Evolutionary conservation across 805 yeast genomes (phyloP), one percentile per base, ranked within the genome.

Genomic region (Isabelozyma gotoi): DNA sequence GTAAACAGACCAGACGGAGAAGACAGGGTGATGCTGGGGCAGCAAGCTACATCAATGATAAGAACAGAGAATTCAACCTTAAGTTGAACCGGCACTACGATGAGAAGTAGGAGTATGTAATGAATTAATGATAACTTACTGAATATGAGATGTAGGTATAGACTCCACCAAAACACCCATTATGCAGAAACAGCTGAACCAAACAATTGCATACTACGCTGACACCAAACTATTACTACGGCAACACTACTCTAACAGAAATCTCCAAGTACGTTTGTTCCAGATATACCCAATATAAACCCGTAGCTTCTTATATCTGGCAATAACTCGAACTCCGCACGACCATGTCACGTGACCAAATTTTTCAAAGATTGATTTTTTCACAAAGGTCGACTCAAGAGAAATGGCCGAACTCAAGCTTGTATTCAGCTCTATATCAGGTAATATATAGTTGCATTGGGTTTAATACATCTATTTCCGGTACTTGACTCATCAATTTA

Each of bases 61-160:
- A 82, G 61, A 87, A 87, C 68, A 77, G 75, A 56, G 83, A 84
- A 51, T 87, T 86, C 63, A 87, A 86, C 63, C 78, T 76, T 57
- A 86, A 87, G 55, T 65, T 87, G 49, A 62, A 77, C 36, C 67
- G 90, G 24, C 80, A 80, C 48, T 82, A 80, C 51, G 76, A 73
- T 10, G 29, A 24, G 12, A 24, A 24, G 12, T 24, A n/a, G 12
- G 12, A n/a, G 29, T 4, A 24, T 5, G 3, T 10, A 24, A 7
- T 10, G 12, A 24, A 2, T 1, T 7, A 24, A 7, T 24, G 1
- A 5, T 4, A n/a, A n/a, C n/a, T n/a, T n/a, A n/a, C n/a, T n/a
- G n/a, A n/a, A n/a, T n/a, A n/a, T n/a, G n/a, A n/a, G n/a, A n/a
- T n/a, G n/a, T n/a, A n/a, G n/a, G n/a, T n/a, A n/a, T n/a, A n/a